Base-by-base conservation (phyloP, 495 filamentous ascomycete genomes). In the Entonaema liquescens region DNA sequence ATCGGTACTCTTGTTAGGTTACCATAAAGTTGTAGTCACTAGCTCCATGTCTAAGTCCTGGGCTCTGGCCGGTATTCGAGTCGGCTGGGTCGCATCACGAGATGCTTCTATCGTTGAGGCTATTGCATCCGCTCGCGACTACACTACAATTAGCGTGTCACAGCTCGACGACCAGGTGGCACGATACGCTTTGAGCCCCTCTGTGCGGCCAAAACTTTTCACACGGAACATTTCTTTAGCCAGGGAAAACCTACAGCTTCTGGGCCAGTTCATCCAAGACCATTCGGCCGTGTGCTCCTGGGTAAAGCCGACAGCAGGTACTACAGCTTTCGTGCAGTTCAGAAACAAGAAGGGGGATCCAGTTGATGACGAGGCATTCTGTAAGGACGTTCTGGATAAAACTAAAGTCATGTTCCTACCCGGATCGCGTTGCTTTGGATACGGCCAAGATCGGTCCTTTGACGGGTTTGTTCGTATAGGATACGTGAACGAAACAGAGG, bases 41-140 rank as follows among this genome's bases (percentile, higher is more conserved):
- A 91, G 93, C 26, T 95, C 92, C 2, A 86, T 95, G 78, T 94
- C 92, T 15, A 97, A 97, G 79, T 90, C 93, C 5, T 97, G 92
- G 80, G 89, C 93, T 33, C 79, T 97, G 7, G 94, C 93, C 0
- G 94, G 94, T 9, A 87, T 97, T 53, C 88, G 94, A 0, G 79
- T 93, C 3, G 93, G 94, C 35, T 97, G 94, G 93, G 83, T 95
- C 62, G 93, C 91, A 2, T 90, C 89, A 26, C 86, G 90, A 1
- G 84, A 89, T 77, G 68, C 74, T 5, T 79, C 80, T 0, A 80
- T 97, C 57, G 85, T 95, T 50, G 87, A 91, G 58, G 80, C 85
- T n/a, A 83, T 89, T 47, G 88, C 90, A 4, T 70, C 79, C 5
- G 88, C 90, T 1, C 84, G 94, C 21, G 88, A 97, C 76, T 97